Percentiles rank a stretch among this genome's conserved stretches.
Evolutionary conservation across 352 stramenopile genomes (phyloP).

Genomic region (Phytophthora agathidicida): DNA sequence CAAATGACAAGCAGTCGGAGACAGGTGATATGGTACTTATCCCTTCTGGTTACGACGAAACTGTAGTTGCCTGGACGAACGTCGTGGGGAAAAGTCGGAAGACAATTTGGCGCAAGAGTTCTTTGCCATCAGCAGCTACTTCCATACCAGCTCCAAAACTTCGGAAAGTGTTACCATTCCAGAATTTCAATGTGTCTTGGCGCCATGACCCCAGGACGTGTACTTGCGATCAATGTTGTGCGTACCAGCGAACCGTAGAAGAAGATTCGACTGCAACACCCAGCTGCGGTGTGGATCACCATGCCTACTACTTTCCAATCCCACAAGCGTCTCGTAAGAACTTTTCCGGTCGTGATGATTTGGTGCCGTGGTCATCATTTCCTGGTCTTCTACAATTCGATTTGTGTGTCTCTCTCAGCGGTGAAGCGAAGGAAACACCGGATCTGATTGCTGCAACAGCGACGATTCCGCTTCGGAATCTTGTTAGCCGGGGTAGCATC

Average conservation of each 20-base stretch:
- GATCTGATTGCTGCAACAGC: slow-evolving; percentile 69
- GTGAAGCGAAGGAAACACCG: slow-evolving; percentile 68
- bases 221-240: slow-evolving; percentile 54
- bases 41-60: slow-evolving; percentile 67
- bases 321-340: slow-evolving; percentile 79
- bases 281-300: slow-evolving; percentile 72
- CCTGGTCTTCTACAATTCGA: slow-evolving; percentile 78
- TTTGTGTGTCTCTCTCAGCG: slow-evolving; percentile 71
- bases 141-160: slow-evolving; percentile 51
- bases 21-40: slow-evolving; percentile 65
- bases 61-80: slow-evolving; percentile 76
- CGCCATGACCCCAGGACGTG: slow-evolving; percentile 57
- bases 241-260: slow-evolving; percentile 28
- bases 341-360: slow-evolving; percentile 74
- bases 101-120: slow-evolving; percentile 58
- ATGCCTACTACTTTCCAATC: slow-evolving; percentile 85
- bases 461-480: slow-evolving; percentile 55
- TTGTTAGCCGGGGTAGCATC: slow-evolving; percentile 33
- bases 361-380: slow-evolving; percentile 79
- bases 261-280: slow-evolving; percentile 12
- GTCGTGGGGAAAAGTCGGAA: slow-evolving; percentile 62
- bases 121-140: slow-evolving; percentile 18
- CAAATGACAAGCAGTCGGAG: slow-evolving; percentile 73
- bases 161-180: slow-evolving; percentile 68
- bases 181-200: slow-evolving; percentile 86